Evolutionary conservation across 2,329 filamentous ascomycete genomes (phyloP), one percentile per base, ranked within the genome.

Genomic region (Aphanoascus verrucosus): DNA sequence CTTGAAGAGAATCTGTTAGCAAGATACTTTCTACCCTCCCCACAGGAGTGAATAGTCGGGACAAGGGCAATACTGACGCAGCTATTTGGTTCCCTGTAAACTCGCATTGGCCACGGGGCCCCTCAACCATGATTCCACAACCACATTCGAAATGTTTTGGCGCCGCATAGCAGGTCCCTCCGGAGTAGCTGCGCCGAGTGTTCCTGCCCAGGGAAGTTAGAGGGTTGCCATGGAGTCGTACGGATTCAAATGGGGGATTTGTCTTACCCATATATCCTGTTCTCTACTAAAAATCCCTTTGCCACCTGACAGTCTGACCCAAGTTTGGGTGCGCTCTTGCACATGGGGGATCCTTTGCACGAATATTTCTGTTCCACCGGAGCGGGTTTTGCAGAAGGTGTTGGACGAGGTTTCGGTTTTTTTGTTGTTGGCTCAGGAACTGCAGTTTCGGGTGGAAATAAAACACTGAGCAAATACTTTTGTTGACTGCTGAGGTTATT

Each of bases 71-170:
- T 20, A 44, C 41, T 44, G 9, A 44, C 41, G 41, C 41, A 44
- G 41, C 41, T 44, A 44, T 44, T 23, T 44, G 41, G 41, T 44
- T 44, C 17, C 41, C 41, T n/a, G 41, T 44, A 9, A 44, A 28
- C 3, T 44, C 41, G 19, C 41, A 44, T 28, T 44, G 6, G 6
- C 41, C 41, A 6, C 14, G 9, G 41, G 41, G 41, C 6, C 41
- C 41, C 17, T 44, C 7, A 19, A 44, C 41, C 41, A 44, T 44
- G 20, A 44, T 19, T 44, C 17, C 41, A 28, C 41, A 44, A 28
- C 41, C 41, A 12, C 5, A 11, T 9, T 23, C 17, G 14, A 28
- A 19, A 7, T 28, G 41, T 44, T 44, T 20, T 11, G 41, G 41
- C 17, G 41, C 41, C 12, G 41, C 41, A 23, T 44, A 44, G 19